Conservation (phyloP, 2,329 filamentous ascomycete species). For the Xylaria sp. region DNA sequence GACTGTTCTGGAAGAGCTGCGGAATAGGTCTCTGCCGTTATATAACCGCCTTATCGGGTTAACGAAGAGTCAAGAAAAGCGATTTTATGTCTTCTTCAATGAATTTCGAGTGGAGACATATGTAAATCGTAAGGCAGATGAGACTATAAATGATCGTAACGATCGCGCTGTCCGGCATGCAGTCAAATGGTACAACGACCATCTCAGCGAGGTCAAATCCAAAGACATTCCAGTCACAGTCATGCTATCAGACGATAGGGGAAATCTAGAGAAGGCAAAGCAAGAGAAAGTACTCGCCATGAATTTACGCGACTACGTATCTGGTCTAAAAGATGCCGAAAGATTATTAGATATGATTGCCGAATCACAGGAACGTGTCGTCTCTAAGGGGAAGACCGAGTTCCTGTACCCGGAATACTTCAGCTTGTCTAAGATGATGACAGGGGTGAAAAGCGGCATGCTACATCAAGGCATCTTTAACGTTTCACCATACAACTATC, state of each 20-base stretch:
- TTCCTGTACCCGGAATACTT: slow-evolving; percentile 91
- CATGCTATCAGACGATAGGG: slow-evolving; percentile 93
- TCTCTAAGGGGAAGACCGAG: slow-evolving; percentile 71
- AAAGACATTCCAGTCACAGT: slow-evolving; percentile 79
- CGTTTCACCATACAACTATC: slow-evolving; percentile 96
- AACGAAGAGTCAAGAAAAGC: slow-evolving; percentile 95
- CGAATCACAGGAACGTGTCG: slow-evolving; percentile 75
- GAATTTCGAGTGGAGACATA: slow-evolving; percentile 96
- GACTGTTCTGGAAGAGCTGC: slow-evolving; percentile 94
- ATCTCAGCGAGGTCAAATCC: slow-evolving; percentile 74
- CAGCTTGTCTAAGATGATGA: slow-evolving; percentile 91
- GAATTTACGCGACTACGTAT: slow-evolving; percentile 81
- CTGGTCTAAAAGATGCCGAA: slow-evolving; percentile 83
- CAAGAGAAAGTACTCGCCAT: slow-evolving; percentile 76
- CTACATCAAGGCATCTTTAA: slow-evolving; percentile 96
- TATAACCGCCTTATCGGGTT: slow-evolving; percentile 93
- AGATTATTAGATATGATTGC: slow-evolving; percentile 93
- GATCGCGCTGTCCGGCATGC: slow-evolving; percentile 89
- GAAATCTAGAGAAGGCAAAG: slow-evolving; percentile 85
- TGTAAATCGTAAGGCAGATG: slow-evolving; percentile 76
- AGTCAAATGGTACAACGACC: slow-evolving; percentile 89
- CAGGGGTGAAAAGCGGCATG: slow-evolving; percentile 86
- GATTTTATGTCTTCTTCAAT: slow-evolving; percentile 99
- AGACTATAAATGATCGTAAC: slow-evolving; percentile 96
- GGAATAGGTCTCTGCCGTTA: slow-evolving; percentile 90